These are phyloP conservation scores for Fraxinus latifolia DNA, from an alignment of 305 asterid genomes.

Conservation along the genomic window DNA sequence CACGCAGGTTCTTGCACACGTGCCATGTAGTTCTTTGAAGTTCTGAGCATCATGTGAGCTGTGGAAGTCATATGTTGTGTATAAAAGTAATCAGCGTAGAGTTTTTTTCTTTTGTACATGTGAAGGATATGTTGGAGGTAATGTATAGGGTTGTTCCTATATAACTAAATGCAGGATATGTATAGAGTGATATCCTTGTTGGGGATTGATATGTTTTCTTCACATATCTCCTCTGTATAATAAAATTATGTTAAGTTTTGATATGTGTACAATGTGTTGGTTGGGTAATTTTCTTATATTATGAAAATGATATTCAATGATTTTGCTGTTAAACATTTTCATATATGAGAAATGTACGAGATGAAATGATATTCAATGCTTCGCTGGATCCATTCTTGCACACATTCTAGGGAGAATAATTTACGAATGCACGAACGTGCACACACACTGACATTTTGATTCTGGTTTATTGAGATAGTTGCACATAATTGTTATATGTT, in stretches of 20 bases:
- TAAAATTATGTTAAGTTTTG: neutral
- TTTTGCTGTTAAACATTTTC: neutral
- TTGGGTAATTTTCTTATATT: neutral
- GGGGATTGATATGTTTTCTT: neutral
- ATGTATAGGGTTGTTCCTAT: neutral
- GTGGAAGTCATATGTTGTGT: neutral
- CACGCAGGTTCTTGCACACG: conserved; percentile 11
- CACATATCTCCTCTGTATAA: neutral
- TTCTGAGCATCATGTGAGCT: neutral
- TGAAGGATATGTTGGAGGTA: neutral
- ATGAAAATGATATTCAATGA: neutral
- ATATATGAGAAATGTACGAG: neutral
- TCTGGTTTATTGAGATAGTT: neutral
- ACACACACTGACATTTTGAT: neutral
- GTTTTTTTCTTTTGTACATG: neutral
- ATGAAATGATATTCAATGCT: neutral
- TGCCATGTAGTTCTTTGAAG: neutral
- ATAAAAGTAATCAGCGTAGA: neutral
- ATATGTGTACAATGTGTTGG: neutral
- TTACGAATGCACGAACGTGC: neutral
- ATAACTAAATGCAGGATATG: neutral
- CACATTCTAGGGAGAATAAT: neutral
- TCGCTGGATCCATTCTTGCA: neutral
- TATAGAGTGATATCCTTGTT: neutral
- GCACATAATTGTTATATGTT: neutral